Base-by-base conservation (phyloP, 352 stramenopile genomes). In the Phytophthora pinifolia region DNA sequence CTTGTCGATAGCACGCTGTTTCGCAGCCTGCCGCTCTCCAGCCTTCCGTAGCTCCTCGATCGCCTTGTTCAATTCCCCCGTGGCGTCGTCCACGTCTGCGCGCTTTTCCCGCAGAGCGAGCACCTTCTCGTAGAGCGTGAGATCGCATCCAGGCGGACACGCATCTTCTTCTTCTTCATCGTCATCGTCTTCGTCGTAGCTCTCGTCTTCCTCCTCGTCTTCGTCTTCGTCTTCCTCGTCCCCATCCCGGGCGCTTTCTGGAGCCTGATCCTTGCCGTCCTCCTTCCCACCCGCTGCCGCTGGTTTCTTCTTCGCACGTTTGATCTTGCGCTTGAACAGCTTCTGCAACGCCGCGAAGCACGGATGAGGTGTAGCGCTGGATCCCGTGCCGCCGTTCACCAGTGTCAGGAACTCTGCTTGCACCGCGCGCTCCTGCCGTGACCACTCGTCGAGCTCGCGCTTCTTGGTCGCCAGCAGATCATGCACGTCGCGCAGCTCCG, bases 281-380 rank as follows among this genome's bases (percentile, higher is more conserved):
- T 80, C 71, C 7, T 62, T 67, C 4, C 46, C 54, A 22, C 27
- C 45, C 9, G 31, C 44, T 0, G 29, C 44, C 3, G 20, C n/a
- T 3, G 51, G 56, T 35, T 85, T 81, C 62, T 94, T 94, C 72
- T 98, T 98, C 2, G 72, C 57, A 6, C 92, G 72, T 54, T 98
- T 98, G 48, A 98, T 89, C 47, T 96, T 96, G 45, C 91, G 86
- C 46, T 84, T 87, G 62, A 96, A 98, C 25, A 98, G 88, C 70
- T 96, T 96, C 30, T 94, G 79, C 20, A 98, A 60, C 32, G 69
- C 72, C 9, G 71, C 56, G 46, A 89, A 83, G 44, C 74, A 88
- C 14, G 82, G 72, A 35, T 96, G 86, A 27, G 70, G 54, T 45
- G 68, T 57, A 1, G 53, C 42, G 33, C 41, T 58, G 14, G 84